Evolutionary conservation across 129 eudicot genomes (phyloP), one percentile per base, ranked within the genome.

Genomic region (Smallanthus sonchifolius): DNA sequence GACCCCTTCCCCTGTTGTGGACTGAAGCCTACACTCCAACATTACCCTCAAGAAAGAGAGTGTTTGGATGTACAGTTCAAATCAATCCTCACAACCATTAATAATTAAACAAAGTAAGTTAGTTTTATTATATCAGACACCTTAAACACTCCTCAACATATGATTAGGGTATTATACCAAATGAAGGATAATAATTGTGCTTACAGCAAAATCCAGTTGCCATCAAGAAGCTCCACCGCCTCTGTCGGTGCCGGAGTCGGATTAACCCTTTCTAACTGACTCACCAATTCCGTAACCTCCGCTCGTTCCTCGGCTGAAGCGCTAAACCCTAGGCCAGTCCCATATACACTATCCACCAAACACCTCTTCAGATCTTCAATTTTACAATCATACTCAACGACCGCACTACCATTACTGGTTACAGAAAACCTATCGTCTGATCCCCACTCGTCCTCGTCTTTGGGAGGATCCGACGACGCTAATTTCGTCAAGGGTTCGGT

Each of bases 121-220:
- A 38, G 7, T 38, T 38, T 38, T 4, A 38, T 38, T 6, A 37
- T 2, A 37, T 37, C 39, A 37, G 39, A 37, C 39, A 37, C 42
- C 3, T 38, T 38, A 38, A 38, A 38, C 42, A 38, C 42, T 38
- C 42, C 42, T 38, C 42, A 38, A 38, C 42, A 38, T 38, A 38
- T 38, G 7, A 4, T 38, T 24, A 24, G 30, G 0, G 30, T 44
- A 44, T 44, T 44, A 44, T 44, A 45, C 52, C 16, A 45, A 45
- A 13, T 13, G 9, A 45, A 45, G 52, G 52, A 11, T 13, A 45
- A 45, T 3, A 45, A 45, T 10, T 65, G 32, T 20, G 77, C 96
- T 87, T 78, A 92, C 98, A 92, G 73, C 71, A 92, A 83, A 81
- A 89, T 44, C 98, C 96, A 92, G 59, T 90, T 89, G 52, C 98